Conservation (phyloP, 345 rosid genomes). For the Salix koriyanagi region DNA sequence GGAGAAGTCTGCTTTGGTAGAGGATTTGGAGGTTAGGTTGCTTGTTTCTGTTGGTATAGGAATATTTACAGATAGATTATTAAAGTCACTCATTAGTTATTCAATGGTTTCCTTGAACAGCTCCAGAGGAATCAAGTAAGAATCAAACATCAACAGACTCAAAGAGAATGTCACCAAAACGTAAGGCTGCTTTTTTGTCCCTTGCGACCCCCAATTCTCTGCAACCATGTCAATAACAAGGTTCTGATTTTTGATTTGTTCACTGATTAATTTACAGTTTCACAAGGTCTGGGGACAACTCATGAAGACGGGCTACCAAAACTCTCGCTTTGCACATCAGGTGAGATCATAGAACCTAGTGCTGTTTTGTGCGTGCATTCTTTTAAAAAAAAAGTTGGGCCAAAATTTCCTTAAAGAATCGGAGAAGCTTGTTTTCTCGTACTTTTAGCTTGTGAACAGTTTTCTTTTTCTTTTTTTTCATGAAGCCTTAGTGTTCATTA, state of each 20-base stretch:
- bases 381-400: not conserved
- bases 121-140: slow-evolving; percentile 46
- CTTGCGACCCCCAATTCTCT: not conserved
- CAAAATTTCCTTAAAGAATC: not conserved
- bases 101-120: slow-evolving; percentile 36
- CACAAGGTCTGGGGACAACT: slow-evolving; percentile 97
- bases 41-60: not conserved
- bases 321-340: slow-evolving; percentile 99
- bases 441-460: not conserved
- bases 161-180: slow-evolving; percentile 67
- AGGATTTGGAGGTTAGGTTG: slow-evolving; percentile 56
- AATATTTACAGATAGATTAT: not conserved
- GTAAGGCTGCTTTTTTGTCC: slow-evolving; percentile 28
- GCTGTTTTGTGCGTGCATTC: not conserved
- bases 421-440: not conserved
- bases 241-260: not conserved
- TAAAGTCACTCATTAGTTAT: not conserved
- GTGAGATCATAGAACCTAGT: slow-evolving; percentile 21
- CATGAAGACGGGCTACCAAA: slow-evolving; percentile 96
- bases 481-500: not conserved
- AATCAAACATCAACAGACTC: slow-evolving; percentile 60
- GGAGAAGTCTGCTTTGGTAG: slow-evolving; percentile 33
- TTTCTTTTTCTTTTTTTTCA: too few species aligned
- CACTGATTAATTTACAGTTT: slow-evolving; percentile 44
- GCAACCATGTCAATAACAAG: not conserved